Base-by-base conservation (phyloP, 169 alveolate species). In the Perkinsus chesapeaki region DNA sequence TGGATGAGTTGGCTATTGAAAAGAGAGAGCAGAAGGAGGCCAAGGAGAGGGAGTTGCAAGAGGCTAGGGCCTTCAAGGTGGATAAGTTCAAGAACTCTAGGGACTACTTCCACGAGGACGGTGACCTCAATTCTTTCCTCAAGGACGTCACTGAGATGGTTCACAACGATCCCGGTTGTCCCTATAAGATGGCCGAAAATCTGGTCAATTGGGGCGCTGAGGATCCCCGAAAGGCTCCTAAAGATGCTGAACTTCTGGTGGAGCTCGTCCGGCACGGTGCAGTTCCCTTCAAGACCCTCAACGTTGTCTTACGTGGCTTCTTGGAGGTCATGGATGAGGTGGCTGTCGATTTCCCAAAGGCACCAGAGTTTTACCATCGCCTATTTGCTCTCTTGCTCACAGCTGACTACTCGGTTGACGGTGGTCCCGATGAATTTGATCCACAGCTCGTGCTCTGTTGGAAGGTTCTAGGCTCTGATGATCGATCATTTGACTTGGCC, bases 281-380 rank as follows among this genome's bases (percentile, higher is more conserved):
- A 1, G 23, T 60, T 34, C 82, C 82, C 31, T 60, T 91, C 82
- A 43, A 38, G n/a, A 27, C n/a, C 72, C 27, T 91, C 20, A 27
- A 48, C 73, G 27, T 36, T 19, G 39, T 20, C 12, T 39, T 91
- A 7, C 73, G 60, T 38, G 82, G 82, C 3, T 3, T 91, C 48
- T 39, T 91, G 27, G 93, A 47, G 39, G 34, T 16, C 0, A 73
- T 91, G 0, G 93, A 91, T 27, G 93, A 91, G 39, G 47, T 91
- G 82, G 34, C 60, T 0, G 38, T 91, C 38, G 93, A 91, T 39
- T 91, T 31, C 39, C 93, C 93, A 0, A 91, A 91, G 39, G 93
- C 93, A n/a, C 73, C 47, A 20, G 39, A 39, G 39, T 91, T 91
- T 39, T 91, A 91, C 37, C 93, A 91, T 60, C 39, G 36, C 39